phyloP scores from a whole-genome alignment of 1,284 basidiomycete species.

The Schizophyllum amplum region DNA sequence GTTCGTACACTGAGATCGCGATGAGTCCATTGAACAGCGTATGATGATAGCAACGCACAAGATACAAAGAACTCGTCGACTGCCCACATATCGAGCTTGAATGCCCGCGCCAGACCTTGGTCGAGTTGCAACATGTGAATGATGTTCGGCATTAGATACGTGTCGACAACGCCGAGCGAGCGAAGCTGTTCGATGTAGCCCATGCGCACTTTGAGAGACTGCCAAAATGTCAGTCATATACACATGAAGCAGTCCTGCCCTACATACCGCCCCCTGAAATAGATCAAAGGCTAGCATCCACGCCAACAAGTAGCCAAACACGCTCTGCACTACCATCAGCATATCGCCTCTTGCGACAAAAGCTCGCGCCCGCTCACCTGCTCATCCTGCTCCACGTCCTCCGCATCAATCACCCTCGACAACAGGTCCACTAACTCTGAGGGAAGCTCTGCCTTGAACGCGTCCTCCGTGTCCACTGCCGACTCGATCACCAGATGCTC shows the following conservation, averaged over 20 bases:
- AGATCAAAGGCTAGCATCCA: slow-evolving; percentile 91
- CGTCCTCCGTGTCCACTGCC: slow-evolving; percentile 59
- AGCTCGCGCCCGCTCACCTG: slow-evolving; percentile 21
- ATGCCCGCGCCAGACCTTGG: slow-evolving; percentile 47
- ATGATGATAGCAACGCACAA: slow-evolving; percentile 38
- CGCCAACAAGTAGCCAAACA: slow-evolving; percentile 66
- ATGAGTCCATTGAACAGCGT: background rate
- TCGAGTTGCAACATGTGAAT: slow-evolving; percentile 64
- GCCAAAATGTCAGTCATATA: slow-evolving; percentile 9
- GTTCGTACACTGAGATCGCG: slow-evolving; percentile 47
- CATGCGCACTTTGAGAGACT: slow-evolving; percentile 78
- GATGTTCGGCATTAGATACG: slow-evolving; percentile 68
- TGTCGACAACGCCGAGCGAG: slow-evolving; percentile 54
- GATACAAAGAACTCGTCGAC: slow-evolving; percentile 84
- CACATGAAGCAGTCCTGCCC: background rate
- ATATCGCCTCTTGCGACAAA: slow-evolving; percentile 5
- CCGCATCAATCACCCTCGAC: slow-evolving; percentile 21
- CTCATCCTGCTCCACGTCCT: slow-evolving; percentile 24
- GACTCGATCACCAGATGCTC: slow-evolving; percentile 81
- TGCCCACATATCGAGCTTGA: slow-evolving; percentile 77
- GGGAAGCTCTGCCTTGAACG: slow-evolving; percentile 50
- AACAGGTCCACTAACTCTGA: slow-evolving; percentile 60
- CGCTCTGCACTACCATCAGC: slow-evolving; percentile 27
- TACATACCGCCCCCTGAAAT: slow-evolving; percentile 76
- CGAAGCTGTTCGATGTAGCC: slow-evolving; percentile 85